phyloP scores from a whole-genome alignment of 1,284 basidiomycete genomes.

The Leccinum idahoense region DNA sequence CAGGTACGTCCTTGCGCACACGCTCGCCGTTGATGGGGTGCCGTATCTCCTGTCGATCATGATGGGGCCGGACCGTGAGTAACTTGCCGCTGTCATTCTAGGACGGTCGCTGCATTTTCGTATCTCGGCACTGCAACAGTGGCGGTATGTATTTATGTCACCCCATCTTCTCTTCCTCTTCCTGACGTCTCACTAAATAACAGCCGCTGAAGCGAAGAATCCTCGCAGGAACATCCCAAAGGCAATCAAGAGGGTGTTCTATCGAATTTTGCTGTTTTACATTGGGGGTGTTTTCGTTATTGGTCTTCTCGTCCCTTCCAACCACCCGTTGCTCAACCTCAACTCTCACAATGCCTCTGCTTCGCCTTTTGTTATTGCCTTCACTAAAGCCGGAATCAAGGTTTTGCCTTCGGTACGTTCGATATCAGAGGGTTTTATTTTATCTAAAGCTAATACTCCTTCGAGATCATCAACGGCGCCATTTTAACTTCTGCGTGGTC shows the following conservation, averaged over 20 bases:
- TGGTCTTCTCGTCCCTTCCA: conserved; percentile 44
- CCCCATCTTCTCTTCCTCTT: not conserved
- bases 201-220: conserved; percentile 40
- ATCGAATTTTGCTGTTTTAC: conserved; percentile 48
- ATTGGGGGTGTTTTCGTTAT: conserved; percentile 42
- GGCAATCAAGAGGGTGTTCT: conserved; percentile 44
- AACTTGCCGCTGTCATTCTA: no score
- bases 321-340: conserved; percentile 36
- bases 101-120: conserved; percentile 43
- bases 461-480: conserved; percentile 47
- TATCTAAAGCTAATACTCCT: conserved; percentile 26
- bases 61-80: no score
- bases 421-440: not conserved
- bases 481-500: conserved; percentile 60
- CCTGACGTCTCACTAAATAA: conserved; percentile 28
- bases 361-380: conserved; percentile 49
- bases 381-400: conserved; percentile 43
- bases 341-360: conserved; percentile 30
- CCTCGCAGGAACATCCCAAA: conserved; percentile 31
- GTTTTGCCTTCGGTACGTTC: conserved; percentile 38
- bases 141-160: conserved; percentile 25
- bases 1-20: no score
- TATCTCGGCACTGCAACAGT: conserved; percentile 56
- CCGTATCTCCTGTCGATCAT: no score
- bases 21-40: no score